Evolutionary conservation across 106 monocot species (phyloP).

Genomic region (Acanthochlamys bracteata): DNA sequence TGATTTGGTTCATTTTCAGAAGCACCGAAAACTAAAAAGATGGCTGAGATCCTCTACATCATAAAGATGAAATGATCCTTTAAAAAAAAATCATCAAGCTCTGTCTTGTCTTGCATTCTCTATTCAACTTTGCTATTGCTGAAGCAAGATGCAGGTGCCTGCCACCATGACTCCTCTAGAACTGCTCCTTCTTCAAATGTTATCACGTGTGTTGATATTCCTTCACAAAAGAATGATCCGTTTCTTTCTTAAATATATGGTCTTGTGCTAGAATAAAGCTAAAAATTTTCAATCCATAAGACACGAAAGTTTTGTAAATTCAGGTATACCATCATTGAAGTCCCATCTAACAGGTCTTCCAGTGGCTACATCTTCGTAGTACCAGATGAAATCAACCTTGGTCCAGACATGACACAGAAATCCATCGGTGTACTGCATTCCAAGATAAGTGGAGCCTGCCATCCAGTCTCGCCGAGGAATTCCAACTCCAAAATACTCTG

Average conservation of each 20-base stretch:
- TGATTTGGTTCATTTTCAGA: too few relatives aligned
- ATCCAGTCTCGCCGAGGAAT: conserved; percentile 29
- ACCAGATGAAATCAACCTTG: conserved; percentile 48
- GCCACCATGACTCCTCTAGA: neutral
- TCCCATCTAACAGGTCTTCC: conserved; percentile 42
- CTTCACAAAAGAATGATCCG: neutral
- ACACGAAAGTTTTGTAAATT: too few relatives aligned
- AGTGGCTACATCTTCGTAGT: conserved; percentile 45
- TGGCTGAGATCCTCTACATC: too few relatives aligned
- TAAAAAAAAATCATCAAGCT: too few relatives aligned
- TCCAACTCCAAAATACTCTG: conserved; percentile 24
- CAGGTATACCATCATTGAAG: conserved; percentile 42
- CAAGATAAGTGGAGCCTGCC: conserved; percentile 33
- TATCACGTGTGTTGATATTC: neutral
- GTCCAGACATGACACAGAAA: conserved; percentile 45
- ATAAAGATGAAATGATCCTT: too few relatives aligned
- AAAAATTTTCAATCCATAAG: too few relatives aligned
- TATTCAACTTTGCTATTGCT: neutral
- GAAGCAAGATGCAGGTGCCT: conserved; percentile 1
- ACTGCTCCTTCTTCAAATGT: conserved; percentile 1
- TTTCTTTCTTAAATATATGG: too few relatives aligned
- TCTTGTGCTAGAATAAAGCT: too few relatives aligned
- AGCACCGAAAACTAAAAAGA: too few relatives aligned
- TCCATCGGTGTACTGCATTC: conserved; percentile 28
- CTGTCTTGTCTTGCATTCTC: neutral